Conservation (phyloP, 345 rosid genomes). For the Erodium maritimum region DNA sequence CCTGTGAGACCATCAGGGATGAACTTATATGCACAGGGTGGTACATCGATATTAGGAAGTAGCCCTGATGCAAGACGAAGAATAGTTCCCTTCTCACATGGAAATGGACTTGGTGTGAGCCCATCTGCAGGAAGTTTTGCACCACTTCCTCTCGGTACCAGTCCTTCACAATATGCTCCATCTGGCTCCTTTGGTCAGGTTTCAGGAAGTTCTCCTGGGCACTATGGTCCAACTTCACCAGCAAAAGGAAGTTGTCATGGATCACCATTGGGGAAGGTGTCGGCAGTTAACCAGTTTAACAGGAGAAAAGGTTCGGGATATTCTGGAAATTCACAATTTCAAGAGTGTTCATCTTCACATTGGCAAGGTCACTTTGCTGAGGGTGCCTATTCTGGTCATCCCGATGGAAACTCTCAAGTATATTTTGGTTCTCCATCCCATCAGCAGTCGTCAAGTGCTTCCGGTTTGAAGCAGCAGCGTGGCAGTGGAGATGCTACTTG, state of each 20-base stretch:
- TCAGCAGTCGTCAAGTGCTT: conserved; percentile 32
- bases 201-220: conserved; percentile 79
- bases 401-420: conserved; percentile 44
- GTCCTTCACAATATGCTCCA: conserved; percentile 97
- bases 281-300: conserved; percentile 65
- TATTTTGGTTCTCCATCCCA: conserved; percentile 38
- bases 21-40: conserved; percentile 61
- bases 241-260: conserved; percentile 84
- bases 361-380: conserved; percentile 63
- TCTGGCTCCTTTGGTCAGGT: conserved; percentile 59
- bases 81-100: conserved; percentile 63
- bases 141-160: conserved; percentile 83
- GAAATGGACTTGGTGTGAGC: conserved; percentile 78
- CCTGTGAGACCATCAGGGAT: conserved; percentile 82
- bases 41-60: conserved; percentile 65
- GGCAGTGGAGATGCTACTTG: conserved; percentile 36
- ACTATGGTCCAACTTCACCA: conserved; percentile 91
- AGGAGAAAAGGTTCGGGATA: conserved; percentile 75
- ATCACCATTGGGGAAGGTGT: conserved; percentile 82
- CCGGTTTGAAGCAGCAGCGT: conserved; percentile 46
- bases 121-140: conserved; percentile 91
- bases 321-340: conserved; percentile 60
- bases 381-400: conserved; percentile 30
- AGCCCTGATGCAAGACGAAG: conserved; percentile 91
- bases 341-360: conserved; percentile 47